phyloP scores from a whole-genome alignment of 2,329 filamentous ascomycete species.

The Penicillium sp. region DNA sequence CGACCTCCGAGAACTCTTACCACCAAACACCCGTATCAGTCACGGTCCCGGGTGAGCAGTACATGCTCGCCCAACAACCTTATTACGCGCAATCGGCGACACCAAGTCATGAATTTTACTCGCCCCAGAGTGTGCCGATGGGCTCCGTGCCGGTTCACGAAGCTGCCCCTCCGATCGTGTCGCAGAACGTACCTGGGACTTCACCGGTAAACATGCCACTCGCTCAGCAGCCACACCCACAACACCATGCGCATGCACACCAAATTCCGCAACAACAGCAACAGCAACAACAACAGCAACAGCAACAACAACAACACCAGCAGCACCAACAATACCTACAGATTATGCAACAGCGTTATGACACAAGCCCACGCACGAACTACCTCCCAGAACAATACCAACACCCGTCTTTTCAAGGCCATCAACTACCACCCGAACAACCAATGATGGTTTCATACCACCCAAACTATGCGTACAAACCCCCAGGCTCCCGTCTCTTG shows the following conservation, averaged over 20 bases:
- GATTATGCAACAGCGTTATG: constrained; percentile 36
- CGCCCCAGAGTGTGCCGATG: constrained; percentile 35
- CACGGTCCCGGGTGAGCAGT: constrained; percentile 36
- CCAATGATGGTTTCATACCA: constrained; percentile 37
- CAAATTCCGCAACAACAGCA: constrained; percentile 27
- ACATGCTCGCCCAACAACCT: constrained; percentile 38
- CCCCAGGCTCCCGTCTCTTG: constrained; percentile 32
- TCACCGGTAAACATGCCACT: constrained; percentile 32
- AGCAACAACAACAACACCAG: constrained; percentile 17
- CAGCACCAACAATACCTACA: constrained; percentile 28
- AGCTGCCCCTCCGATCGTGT: constrained; percentile 29
- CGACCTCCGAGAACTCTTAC: constrained; percentile 40
- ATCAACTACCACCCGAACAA: constrained; percentile 32
- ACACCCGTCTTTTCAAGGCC: constrained; percentile 28
- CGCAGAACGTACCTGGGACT: constrained; percentile 33
- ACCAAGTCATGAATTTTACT: constrained; percentile 40
- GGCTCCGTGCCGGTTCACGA: constrained; percentile 34
- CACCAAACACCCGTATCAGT: constrained; percentile 28
- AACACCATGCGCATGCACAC: constrained; percentile 28
- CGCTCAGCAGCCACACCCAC: constrained; percentile 27
- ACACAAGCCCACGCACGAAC: constrained; percentile 29
- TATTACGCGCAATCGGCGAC: constrained; percentile 37
- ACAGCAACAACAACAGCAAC: constrained; percentile 34
- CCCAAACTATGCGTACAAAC: constrained; percentile 36
- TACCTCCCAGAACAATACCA: constrained; percentile 37